Base-by-base conservation (phyloP, 176 grass and related monocot genomes). In the Luzula sylvatica region DNA sequence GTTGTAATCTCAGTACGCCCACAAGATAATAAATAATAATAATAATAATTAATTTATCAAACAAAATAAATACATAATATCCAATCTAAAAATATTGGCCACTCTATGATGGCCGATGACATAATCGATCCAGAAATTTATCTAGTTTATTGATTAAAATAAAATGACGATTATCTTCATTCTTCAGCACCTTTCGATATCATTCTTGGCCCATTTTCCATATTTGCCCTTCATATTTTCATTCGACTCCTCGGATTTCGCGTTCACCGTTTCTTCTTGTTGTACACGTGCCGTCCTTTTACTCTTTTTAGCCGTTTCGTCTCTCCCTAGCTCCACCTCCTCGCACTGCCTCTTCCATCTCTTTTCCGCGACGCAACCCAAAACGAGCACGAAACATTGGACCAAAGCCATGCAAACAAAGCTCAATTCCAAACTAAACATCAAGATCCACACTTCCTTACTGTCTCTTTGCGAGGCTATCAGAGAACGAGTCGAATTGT, bases 401-500 rank as follows among this genome's bases (percentile, higher is more conserved):
- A 52, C 68, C 8, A 67, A 3, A 43, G 76, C 65, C 86, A 90
- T 90, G 51, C 20, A 67, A 17, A 83, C 47, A 42, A 90, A 73
- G 55, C 75, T 56, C 20, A 67, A 50, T 50, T 55, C 72, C 80
- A 83, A 69, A 28, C 83, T 40, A 40, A 72, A 58, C 68, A 69
- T 46, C 19, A 84, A 66, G 43, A 27, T 68, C 63, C 66, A 50
- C 71, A 80, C 72, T 66, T 90, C 86, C 75, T 74, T 73, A 19
- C 41, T 39, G 75, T 82, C 75, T 43, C 79, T 63, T 18, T 43
- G 18, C 13, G 79, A 83, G 21, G 62, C 53, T 57, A 90, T 26
- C 6, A 90, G 68, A 12, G 4, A 46, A 26, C 78, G 68, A 75
- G 53, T 68, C 13, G 43, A 25, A 24, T 60, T 80, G 58, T 16